Evolutionary conservation across 495 filamentous ascomycete genomes (phyloP).

Genomic region (Aspergillus nanangensis): DNA sequence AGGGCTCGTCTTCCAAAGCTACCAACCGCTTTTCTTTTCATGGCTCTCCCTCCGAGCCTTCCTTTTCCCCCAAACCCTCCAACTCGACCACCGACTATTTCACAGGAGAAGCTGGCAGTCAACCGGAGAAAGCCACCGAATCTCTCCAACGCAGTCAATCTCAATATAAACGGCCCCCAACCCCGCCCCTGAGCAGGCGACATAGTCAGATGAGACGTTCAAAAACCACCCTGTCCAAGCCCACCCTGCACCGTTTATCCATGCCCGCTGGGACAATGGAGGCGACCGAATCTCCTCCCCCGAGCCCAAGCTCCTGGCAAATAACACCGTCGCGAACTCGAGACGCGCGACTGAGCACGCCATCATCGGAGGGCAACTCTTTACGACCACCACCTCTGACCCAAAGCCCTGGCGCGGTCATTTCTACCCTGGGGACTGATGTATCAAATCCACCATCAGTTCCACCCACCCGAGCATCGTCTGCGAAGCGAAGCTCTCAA

Average conservation of each 20-base stretch:
- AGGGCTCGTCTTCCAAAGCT: conserved; percentile 19
- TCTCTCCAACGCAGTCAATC: conserved; percentile 32
- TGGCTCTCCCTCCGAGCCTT: conserved; percentile 18
- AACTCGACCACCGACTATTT: conserved; percentile 38
- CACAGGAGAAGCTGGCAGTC: conserved; percentile 7
- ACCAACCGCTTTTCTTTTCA: conserved; percentile 27
- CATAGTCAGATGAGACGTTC: conserved; percentile 44
- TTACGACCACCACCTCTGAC: not conserved
- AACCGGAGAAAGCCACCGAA: conserved; percentile 17
- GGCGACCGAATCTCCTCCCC: conserved; percentile 24
- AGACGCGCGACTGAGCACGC: conserved; percentile 5
- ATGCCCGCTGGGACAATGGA: conserved; percentile 23
- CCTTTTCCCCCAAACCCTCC: conserved; percentile 13
- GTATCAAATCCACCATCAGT: not conserved
- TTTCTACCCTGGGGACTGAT: conserved; percentile 1
- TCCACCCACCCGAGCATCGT: conserved; percentile 11
- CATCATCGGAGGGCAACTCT: conserved; percentile 3
- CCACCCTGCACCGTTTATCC: conserved; percentile 27
- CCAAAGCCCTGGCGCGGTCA: conserved; percentile 4
- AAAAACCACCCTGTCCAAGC: conserved; percentile 32
- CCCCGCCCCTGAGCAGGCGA: conserved; percentile 43
- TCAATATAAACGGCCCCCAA: conserved; percentile 44
- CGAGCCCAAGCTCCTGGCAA: conserved; percentile 28
- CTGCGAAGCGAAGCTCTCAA: conserved; percentile 17
- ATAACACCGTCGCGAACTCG: conserved; percentile 14